These are phyloP conservation scores for Penicillium sp. DNA, from an alignment of 2,329 filamentous ascomycete genomes.

Conservation along the genomic window DNA sequence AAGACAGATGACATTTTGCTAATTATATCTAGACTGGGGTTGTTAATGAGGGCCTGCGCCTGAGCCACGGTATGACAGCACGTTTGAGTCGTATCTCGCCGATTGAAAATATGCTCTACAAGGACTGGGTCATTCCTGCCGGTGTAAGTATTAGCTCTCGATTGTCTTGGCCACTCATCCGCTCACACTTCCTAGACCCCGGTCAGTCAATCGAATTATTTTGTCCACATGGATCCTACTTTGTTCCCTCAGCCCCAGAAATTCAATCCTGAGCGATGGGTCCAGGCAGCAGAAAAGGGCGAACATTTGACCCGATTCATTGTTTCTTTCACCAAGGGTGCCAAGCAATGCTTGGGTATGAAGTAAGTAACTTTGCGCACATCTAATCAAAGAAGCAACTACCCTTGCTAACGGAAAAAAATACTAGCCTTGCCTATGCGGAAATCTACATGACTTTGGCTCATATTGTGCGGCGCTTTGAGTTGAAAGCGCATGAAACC, in stretches of 20 bases:
- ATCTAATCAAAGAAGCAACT: neutral
- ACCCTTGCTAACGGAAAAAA: neutral
- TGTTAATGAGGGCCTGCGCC: slow-evolving; percentile 22
- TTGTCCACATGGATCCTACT: slow-evolving; percentile 23
- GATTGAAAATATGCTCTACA: slow-evolving; percentile 15
- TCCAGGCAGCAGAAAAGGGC: slow-evolving; percentile 13
- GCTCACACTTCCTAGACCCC: slow-evolving; percentile 15
- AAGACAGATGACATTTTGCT: neutral
- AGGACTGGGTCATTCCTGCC: slow-evolving; percentile 21
- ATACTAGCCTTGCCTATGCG: slow-evolving; percentile 21
- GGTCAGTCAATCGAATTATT: slow-evolving; percentile 25
- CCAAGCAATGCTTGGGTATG: slow-evolving; percentile 23
- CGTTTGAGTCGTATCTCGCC: slow-evolving; percentile 20
- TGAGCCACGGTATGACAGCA: slow-evolving; percentile 23
- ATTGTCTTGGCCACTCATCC: neutral
- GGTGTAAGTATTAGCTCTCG: slow-evolving; percentile 12
- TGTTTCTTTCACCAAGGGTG: slow-evolving; percentile 24
- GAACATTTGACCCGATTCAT: slow-evolving; percentile 19
- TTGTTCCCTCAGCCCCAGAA: slow-evolving; percentile 20
- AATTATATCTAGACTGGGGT: slow-evolving; percentile 17
- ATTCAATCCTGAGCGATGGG: slow-evolving; percentile 23
- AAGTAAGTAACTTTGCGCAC: slow-evolving; percentile 13
- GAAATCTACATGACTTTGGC: slow-evolving; percentile 23
- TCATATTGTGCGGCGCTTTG: slow-evolving; percentile 19
- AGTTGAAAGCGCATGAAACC: slow-evolving; percentile 18